A percentile compares a stretch with the other conserved stretches of the same genome.
Conservation (phyloP, 202 grass and related monocot species). For the Brachypodium distachyon region DNA sequence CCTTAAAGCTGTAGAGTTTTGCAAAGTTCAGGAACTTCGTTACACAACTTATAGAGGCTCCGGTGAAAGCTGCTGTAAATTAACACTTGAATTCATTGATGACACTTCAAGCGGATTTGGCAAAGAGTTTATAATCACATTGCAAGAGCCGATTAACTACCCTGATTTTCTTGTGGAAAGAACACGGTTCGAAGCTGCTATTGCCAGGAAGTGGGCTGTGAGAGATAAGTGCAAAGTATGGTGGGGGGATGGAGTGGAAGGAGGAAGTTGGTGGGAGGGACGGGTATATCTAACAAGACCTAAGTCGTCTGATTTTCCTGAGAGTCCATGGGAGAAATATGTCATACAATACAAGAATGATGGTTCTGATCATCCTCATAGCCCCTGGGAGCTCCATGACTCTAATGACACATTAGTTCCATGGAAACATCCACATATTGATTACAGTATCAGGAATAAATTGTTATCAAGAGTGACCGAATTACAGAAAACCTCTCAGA, state of each 20-base stretch:
- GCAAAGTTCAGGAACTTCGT: conserved; percentile 60
- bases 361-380: conserved; percentile 60
- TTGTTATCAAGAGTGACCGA: conserved; percentile 51
- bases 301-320: conserved; percentile 70
- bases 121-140: conserved; percentile 55
- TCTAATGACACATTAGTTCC: conserved; percentile 46
- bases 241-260: conserved; percentile 69
- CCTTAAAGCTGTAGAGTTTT: conserved; percentile 80
- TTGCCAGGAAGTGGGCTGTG: conserved; percentile 69
- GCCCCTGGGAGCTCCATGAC: conserved; percentile 95
- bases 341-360: conserved; percentile 82
- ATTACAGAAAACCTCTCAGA: conserved; percentile 49
- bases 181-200: conserved; percentile 66
- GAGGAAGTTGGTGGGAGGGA: conserved; percentile 94
- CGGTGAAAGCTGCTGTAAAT: conserved; percentile 90
- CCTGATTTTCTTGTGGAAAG: conserved; percentile 97
- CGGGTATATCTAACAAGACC: conserved; percentile 48
- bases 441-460: conserved; percentile 35
- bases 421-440: conserved; percentile 75
- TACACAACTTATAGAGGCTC: conserved; percentile 82
- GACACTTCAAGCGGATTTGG: conserved; percentile 38
- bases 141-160: conserved; percentile 59
- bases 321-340: conserved; percentile 96
- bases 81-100: conserved; percentile 59
- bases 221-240: conserved; percentile 95